Evolutionary conservation across 2,329 filamentous ascomycete genomes (phyloP).

Genomic region (Pseudogymnoascus pannorum): DNA sequence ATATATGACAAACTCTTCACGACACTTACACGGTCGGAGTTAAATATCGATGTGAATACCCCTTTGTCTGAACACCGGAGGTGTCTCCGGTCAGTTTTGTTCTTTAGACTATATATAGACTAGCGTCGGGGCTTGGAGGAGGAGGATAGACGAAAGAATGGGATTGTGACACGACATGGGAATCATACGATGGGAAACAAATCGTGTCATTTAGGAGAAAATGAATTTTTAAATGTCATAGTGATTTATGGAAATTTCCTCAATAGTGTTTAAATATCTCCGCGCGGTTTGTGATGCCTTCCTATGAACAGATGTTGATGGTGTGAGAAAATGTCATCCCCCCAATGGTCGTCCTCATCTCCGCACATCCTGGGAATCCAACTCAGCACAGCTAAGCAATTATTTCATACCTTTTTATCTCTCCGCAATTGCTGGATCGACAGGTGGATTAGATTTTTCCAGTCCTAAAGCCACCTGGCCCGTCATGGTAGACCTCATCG

Average conservation of each 20-base stretch:
- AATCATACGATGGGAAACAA: neutral
- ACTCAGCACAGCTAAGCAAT: constrained; percentile 1
- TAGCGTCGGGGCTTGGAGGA: neutral
- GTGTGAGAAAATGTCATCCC: neutral
- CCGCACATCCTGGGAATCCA: neutral
- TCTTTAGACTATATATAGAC: neutral
- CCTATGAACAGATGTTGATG: neutral
- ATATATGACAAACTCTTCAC: neutral
- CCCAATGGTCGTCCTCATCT: neutral
- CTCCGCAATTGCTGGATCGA: neutral
- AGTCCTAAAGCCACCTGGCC: neutral
- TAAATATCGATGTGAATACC: neutral
- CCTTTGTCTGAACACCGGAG: neutral
- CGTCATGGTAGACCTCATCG: neutral
- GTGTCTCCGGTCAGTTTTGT: neutral
- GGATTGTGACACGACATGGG: neutral
- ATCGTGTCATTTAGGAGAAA: neutral
- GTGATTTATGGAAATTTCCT: neutral
- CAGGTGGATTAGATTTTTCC: neutral
- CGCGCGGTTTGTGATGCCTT: neutral
- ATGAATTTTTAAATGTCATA: neutral
- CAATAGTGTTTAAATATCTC: neutral
- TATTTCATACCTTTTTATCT: neutral
- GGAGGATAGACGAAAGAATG: neutral
- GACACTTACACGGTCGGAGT: neutral